A percentile compares a stretch with the other conserved stretches of the same genome.
These are phyloP conservation scores for Oehlia diaphana DNA, from an alignment of 192 early-diverging fungal genomes.

Conservation along the genomic window DNA sequence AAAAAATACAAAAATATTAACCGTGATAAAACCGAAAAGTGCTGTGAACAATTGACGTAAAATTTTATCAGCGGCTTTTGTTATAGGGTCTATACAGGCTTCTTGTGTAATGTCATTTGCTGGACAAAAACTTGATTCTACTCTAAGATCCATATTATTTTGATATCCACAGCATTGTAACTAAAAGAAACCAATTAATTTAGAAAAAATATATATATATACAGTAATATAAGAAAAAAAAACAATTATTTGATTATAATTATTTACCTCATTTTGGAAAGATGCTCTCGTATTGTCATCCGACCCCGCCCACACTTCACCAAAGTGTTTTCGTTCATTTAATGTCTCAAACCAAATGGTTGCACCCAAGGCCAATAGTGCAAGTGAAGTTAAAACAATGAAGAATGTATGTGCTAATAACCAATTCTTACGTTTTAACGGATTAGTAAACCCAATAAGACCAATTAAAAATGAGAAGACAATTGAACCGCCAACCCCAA, in stretches of 20 bases:
- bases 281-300: conserved; percentile 8
- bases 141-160: not conserved
- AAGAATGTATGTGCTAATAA: conserved; percentile 3
- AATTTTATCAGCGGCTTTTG: conserved; percentile 29
- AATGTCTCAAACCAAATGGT: conserved; percentile 46
- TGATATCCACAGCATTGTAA: conserved; percentile 40
- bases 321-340: conserved; percentile 33
- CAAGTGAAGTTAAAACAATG: conserved; percentile 18
- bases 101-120: not conserved
- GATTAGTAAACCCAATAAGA: not conserved
- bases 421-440: conserved; percentile 20
- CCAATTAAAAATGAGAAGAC: conserved; percentile 1
- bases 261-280: conserved; percentile 42
- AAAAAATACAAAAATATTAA: conserved; percentile 40
- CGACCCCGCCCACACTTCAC: conserved; percentile 34
- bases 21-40: conserved; percentile 43
- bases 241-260: not conserved
- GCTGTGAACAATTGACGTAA: conserved; percentile 40
- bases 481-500: conserved; percentile 1
- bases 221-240: not conserved
- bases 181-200: conserved; percentile 20
- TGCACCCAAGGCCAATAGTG: conserved; percentile 38
- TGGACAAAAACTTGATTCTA: conserved; percentile 28
- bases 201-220: conserved; percentile 12
- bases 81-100: conserved; percentile 36